A percentile compares a stretch with the other conserved stretches of the same genome.
These are phyloP conservation scores for Excoecaria agallocha DNA, from an alignment of 345 rosid genomes.

Conservation along the genomic window DNA sequence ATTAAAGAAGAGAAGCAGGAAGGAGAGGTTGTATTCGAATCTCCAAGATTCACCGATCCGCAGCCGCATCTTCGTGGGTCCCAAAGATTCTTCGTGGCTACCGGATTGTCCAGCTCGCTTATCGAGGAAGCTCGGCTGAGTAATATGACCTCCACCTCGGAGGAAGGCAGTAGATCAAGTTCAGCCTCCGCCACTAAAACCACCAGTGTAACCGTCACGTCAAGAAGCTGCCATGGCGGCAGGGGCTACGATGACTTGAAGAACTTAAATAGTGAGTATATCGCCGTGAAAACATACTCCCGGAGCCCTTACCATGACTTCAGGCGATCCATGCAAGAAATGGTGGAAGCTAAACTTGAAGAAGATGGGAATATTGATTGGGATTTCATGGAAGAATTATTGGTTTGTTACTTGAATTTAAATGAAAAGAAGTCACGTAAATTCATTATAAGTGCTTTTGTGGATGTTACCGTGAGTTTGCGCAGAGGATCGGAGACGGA, in stretches of 20 bases:
- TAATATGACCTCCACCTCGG: conserved; percentile 29
- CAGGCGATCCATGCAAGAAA: conserved; percentile 67
- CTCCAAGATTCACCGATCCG: conserved; percentile 35
- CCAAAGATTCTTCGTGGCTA: conserved; percentile 43
- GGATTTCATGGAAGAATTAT: conserved; percentile 85
- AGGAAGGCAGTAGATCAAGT: conserved; percentile 24
- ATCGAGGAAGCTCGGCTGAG: conserved; percentile 49
- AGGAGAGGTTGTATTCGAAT: conserved; percentile 26
- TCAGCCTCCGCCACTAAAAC: conserved; percentile 29
- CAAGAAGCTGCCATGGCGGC: neutral
- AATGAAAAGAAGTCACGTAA: conserved; percentile 68
- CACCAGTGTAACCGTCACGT: neutral
- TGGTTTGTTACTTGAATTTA: conserved; percentile 64
- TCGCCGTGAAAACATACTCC: conserved; percentile 52
- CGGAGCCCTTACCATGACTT: conserved; percentile 60
- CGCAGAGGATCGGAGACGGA: conserved; percentile 18
- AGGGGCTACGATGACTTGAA: neutral
- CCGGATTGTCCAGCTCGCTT: conserved; percentile 45
- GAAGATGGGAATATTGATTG: conserved; percentile 47
- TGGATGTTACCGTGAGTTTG: conserved; percentile 49
- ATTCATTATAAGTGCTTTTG: conserved; percentile 75
- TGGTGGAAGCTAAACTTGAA: conserved; percentile 54
- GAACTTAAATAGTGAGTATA: conserved; percentile 40
- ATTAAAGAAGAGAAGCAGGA: conserved; percentile 13
- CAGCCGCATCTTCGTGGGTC: conserved; percentile 37